Evolutionary conservation across 73 alveolate genomes (phyloP), one percentile per base, ranked within the genome.

Genomic region (Paraurostyla sp.): DNA sequence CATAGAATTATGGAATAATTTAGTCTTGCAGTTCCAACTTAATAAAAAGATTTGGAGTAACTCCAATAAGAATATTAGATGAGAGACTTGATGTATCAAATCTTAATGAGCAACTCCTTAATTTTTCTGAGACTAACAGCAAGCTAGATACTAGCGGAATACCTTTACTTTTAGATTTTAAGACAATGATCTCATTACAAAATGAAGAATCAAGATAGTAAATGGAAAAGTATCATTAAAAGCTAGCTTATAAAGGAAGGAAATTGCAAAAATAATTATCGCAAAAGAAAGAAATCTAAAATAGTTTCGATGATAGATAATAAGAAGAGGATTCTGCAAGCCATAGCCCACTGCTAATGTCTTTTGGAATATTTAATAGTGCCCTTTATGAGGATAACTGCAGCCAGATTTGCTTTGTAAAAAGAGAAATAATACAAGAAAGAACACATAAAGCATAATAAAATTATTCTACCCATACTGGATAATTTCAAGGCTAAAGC

Each of bases 131-230:
- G 35, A 6, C 38, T 16, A 33, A 9, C 2, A 30, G n/a, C 0
- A 9, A 16, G 0, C 33, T 38, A 1, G 82, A 65, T 65, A 2
- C 56, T 38, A 11, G 4, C 13, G 82, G 82, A 38, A 36, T 36
- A 22, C 60, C 82, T 4, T 6, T 65, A 6, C 2, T 65, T 3
- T 22, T 65, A 38, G 25, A 65, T 38, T 30, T 65, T 4, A 65
- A 30, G 35, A 33, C 7, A 2, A 15, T 65, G 32, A 65, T n/a
- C 1, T 6, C 58, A 3, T 40, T 65, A 18, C 82, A 65, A 65
- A 65, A 58, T 65, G 82, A 65, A 65, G 82, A 65, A 40, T 65
- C 82, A 15, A 65, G 41, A 38, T 32, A 35, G 16, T 65, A 65
- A 22, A 65, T 65, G 1, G 82, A 65, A 40, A 65, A 65, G 23